Conservation (phyloP, 768 basidiomycete species). For the Paxillus involutus region DNA sequence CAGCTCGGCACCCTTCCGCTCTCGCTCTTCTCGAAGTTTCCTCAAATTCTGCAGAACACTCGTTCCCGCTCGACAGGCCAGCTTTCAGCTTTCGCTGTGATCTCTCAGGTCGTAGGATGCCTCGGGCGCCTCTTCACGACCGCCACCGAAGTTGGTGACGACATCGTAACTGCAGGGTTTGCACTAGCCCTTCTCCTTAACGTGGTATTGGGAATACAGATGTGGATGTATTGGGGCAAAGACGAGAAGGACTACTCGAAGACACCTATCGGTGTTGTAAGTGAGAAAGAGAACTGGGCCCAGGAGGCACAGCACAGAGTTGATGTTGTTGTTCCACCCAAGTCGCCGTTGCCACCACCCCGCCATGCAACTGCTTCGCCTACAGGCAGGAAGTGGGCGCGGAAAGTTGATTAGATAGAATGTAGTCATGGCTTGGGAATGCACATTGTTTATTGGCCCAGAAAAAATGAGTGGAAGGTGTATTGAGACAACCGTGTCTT, state of each 20-base stretch:
- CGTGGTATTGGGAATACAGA: constrained; percentile 76
- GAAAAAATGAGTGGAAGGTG: background rate
- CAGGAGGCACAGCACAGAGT: constrained; percentile 30
- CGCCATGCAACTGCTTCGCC: constrained; percentile 42
- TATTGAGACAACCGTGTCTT: background rate
- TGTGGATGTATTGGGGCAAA: constrained; percentile 82
- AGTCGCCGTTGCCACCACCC: constrained; percentile 44
- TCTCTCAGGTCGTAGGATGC: constrained; percentile 86
- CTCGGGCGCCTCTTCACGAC: constrained; percentile 93
- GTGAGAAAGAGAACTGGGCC: constrained; percentile 30
- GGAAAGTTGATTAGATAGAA: constrained; percentile 64
- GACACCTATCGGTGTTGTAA: constrained; percentile 16
- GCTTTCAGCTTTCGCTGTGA: constrained; percentile 89
- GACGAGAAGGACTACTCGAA: constrained; percentile 34
- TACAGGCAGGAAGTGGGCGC: constrained; percentile 65
- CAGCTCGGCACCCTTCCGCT: constrained; percentile 89
- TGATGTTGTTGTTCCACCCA: constrained; percentile 44
- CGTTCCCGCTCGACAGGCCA: constrained; percentile 83
- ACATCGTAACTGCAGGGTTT: constrained; percentile 80
- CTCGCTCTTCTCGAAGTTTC: constrained; percentile 89
- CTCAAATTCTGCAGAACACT: constrained; percentile 86
- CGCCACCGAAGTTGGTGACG: constrained; percentile 83
- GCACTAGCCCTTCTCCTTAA: constrained; percentile 82
- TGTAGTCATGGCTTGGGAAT: constrained; percentile 13
- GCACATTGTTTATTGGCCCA: constrained; percentile 18